phyloP scores from a whole-genome alignment of 345 rosid genomes.

The Corchorus capsularis region DNA sequence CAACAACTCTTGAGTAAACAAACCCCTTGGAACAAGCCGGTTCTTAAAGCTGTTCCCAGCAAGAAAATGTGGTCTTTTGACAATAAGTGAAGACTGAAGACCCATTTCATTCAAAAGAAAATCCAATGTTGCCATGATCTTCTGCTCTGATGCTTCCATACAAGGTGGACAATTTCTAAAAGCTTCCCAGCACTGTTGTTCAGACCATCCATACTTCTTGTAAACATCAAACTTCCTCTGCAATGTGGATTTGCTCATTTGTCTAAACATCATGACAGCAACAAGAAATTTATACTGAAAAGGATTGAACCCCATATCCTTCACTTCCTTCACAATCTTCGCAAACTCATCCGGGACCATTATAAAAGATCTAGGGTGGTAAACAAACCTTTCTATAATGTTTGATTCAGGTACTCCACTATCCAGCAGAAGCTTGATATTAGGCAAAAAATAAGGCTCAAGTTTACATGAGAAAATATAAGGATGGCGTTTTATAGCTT shows the following conservation, averaged over 20 bases:
- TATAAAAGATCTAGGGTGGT: neutral
- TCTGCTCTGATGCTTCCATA: neutral
- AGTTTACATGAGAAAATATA: neutral
- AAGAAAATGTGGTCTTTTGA: neutral
- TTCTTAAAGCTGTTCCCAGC: constrained; percentile 26
- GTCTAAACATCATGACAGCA: neutral
- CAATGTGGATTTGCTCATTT: constrained; percentile 22
- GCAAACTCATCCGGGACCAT: neutral
- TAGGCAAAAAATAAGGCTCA: neutral
- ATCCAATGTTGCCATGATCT: constrained; percentile 16
- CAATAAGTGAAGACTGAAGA: neutral
- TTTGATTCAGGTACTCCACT: constrained; percentile 30
- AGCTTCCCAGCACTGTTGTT: constrained; percentile 10
- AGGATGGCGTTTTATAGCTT: constrained; percentile 22
- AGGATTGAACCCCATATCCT: constrained; percentile 28
- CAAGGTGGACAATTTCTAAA: constrained; percentile 11
- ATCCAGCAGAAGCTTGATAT: constrained; percentile 21
- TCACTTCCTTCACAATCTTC: constrained; percentile 19
- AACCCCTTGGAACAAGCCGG: constrained; percentile 35
- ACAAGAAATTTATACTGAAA: neutral
- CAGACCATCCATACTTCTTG: constrained; percentile 34
- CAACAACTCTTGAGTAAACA: constrained; percentile 21
- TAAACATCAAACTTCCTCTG: constrained; percentile 13
- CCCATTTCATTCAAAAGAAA: constrained; percentile 27
- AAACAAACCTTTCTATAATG: neutral